These are phyloP conservation scores for Setomelanomma holmii DNA, from an alignment of 2,329 filamentous ascomycete species.

Conservation along the genomic window DNA sequence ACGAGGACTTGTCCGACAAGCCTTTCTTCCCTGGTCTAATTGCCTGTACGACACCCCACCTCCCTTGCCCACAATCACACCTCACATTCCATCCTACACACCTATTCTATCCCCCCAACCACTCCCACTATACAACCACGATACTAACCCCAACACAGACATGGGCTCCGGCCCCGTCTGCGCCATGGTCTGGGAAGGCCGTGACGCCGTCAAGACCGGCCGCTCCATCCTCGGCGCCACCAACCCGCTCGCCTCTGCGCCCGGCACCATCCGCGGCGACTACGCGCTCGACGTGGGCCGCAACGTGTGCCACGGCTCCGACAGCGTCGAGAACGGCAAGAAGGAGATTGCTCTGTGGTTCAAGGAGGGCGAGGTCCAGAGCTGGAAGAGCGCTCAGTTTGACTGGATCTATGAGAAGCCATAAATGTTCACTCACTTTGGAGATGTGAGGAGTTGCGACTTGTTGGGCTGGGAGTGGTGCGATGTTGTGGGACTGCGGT, in stretches of 20 bases:
- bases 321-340: slow-evolving; percentile 98
- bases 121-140: slow-evolving; percentile 2
- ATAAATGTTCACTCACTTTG: slow-evolving; percentile 19
- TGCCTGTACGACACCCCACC: slow-evolving; percentile 69
- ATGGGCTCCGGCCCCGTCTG: slow-evolving; percentile 96
- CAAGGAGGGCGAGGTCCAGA: slow-evolving; percentile 82
- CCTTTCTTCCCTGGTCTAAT: slow-evolving; percentile 96
- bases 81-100: background rate
- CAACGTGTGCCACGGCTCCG: slow-evolving; percentile 99
- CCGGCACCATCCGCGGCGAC: slow-evolving; percentile 98
- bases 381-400: slow-evolving; percentile 83
- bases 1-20: slow-evolving; percentile 90
- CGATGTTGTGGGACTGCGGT: background rate
- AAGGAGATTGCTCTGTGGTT: slow-evolving; percentile 99
- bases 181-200: slow-evolving; percentile 99
- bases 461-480: background rate
- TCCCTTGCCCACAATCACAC: background rate
- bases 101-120: slow-evolving; percentile 11
- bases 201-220: slow-evolving; percentile 98
- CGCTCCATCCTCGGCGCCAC: slow-evolving; percentile 96
- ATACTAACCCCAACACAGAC: slow-evolving; percentile 63
- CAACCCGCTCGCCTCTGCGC: slow-evolving; percentile 93
- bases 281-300: slow-evolving; percentile 88
- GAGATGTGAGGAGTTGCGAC: background rate
- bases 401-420: slow-evolving; percentile 98